Conservation (phyloP, 257 asterid species). For the Ajuga chamaepitys region DNA sequence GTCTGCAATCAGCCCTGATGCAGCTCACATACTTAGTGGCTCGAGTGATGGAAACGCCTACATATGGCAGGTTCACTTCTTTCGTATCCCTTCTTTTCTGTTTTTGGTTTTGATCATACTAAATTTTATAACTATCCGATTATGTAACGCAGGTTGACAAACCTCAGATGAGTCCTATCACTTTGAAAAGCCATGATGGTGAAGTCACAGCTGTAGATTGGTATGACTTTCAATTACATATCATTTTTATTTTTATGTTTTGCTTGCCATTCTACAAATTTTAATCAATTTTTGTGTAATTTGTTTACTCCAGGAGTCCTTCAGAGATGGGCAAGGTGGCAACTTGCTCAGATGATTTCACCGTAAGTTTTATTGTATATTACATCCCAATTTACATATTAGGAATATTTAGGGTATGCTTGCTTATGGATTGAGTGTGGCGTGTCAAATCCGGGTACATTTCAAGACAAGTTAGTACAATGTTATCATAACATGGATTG, state of each 20-base stretch:
- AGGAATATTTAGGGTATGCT: too few species aligned
- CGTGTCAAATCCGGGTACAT: too few species aligned
- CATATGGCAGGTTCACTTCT: constrained; percentile 66
- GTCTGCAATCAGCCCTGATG: constrained; percentile 90
- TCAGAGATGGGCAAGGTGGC: constrained; percentile 84
- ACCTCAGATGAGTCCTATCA: constrained; percentile 55
- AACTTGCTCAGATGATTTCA: constrained; percentile 90
- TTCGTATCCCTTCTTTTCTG: neutral
- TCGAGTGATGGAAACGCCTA: constrained; percentile 95
- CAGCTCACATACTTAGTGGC: constrained; percentile 88
- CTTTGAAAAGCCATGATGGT: constrained; percentile 74
- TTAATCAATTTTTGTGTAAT: constrained; percentile 12
- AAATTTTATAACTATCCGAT: neutral
- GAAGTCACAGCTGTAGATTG: constrained; percentile 96
- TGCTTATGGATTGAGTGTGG: too few species aligned
- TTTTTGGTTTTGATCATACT: neutral
- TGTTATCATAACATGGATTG: too few species aligned
- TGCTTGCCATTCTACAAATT: neutral
- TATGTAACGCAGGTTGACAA: constrained; percentile 52
- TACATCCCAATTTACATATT: neutral
- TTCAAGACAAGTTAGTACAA: too few species aligned
- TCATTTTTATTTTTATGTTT: neutral
- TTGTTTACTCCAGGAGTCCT: constrained; percentile 56
- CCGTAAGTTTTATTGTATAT: constrained; percentile 42
- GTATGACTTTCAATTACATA: constrained; percentile 27